Evolutionary conservation across 345 rosid species (phyloP).

Genomic region (Gossypium herbaceum): DNA sequence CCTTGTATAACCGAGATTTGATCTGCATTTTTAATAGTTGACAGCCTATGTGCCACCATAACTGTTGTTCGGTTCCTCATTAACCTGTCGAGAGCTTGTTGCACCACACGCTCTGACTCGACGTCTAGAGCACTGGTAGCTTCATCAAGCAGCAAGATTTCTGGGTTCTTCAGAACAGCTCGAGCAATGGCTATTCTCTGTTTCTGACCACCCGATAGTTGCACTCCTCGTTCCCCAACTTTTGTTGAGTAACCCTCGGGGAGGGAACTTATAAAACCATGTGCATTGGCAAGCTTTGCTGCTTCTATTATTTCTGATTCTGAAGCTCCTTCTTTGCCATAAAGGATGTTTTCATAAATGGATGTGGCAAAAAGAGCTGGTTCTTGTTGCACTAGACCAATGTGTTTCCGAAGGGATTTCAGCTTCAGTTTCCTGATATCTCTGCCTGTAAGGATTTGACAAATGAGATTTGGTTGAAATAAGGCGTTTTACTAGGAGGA

Average conservation of each 20-base stretch:
- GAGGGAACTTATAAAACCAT: conserved; percentile 71
- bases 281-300: conserved; percentile 84
- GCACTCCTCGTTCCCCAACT: conserved; percentile 90
- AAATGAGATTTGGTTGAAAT: background rate
- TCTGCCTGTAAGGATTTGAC: conserved; percentile 40
- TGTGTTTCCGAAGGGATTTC: conserved; percentile 68
- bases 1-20: conserved; percentile 71
- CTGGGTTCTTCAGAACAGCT: conserved; percentile 86
- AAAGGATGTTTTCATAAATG: conserved; percentile 79
- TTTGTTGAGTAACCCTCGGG: conserved; percentile 86
- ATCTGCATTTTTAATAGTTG: conserved; percentile 81
- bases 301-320: conserved; percentile 78
- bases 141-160: conserved; percentile 80
- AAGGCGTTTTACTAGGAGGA: background rate
- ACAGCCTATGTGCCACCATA: conserved; percentile 88
- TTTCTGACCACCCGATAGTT: conserved; percentile 87
- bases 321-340: conserved; percentile 77
- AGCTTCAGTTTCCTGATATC: conserved; percentile 66
- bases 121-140: conserved; percentile 87
- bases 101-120: conserved; percentile 83
- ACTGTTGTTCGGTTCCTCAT: conserved; percentile 80
- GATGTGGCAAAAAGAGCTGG: conserved; percentile 88
- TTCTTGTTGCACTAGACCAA: conserved; percentile 91
- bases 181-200: conserved; percentile 92
- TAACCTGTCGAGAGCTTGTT: conserved; percentile 84